These are phyloP conservation scores for Medicago ruthenica DNA, from an alignment of 306 rosid genomes.

Conservation along the genomic window DNA sequence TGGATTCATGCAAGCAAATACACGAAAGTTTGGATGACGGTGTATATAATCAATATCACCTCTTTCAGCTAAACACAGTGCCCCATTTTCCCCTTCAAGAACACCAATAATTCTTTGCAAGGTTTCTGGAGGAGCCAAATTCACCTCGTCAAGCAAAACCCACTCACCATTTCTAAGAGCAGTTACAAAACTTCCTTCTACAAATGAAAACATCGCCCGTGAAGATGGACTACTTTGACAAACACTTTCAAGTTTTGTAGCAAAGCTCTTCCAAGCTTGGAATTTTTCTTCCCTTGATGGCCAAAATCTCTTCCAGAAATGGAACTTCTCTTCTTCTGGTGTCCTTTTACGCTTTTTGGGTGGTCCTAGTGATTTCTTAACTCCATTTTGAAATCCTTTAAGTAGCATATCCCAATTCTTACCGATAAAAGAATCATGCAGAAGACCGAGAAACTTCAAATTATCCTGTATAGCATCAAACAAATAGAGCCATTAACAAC, in stretches of 20 bases:
- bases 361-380: conserved; percentile 44
- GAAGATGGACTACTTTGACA: conserved; percentile 58
- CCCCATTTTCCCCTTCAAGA: conserved; percentile 86
- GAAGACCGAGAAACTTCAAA: conserved; percentile 32
- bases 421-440: conserved; percentile 47
- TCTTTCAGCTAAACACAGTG: conserved; percentile 88
- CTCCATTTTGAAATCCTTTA: conserved; percentile 51
- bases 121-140: conserved; percentile 96
- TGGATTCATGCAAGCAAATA: conserved; percentile 99
- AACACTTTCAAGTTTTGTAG: conserved; percentile 59
- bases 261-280: conserved; percentile 71
- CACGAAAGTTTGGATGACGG: conserved; percentile 83
- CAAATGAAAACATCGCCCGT: conserved; percentile 88
- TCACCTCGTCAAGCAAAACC: conserved; percentile 98
- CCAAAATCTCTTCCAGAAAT: no score
- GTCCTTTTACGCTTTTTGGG: conserved; percentile 74
- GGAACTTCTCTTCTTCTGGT: background rate
- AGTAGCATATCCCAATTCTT: conserved; percentile 68
- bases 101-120: conserved; percentile 92
- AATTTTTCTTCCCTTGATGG: conserved; percentile 50
- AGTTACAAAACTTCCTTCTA: conserved; percentile 90
- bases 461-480: no score
- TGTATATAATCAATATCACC: conserved; percentile 77
- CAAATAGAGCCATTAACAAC: no score
- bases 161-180: conserved; percentile 90